Conservation (phyloP, 2,329 filamentous ascomycete genomes). For the Coniella vitis region DNA sequence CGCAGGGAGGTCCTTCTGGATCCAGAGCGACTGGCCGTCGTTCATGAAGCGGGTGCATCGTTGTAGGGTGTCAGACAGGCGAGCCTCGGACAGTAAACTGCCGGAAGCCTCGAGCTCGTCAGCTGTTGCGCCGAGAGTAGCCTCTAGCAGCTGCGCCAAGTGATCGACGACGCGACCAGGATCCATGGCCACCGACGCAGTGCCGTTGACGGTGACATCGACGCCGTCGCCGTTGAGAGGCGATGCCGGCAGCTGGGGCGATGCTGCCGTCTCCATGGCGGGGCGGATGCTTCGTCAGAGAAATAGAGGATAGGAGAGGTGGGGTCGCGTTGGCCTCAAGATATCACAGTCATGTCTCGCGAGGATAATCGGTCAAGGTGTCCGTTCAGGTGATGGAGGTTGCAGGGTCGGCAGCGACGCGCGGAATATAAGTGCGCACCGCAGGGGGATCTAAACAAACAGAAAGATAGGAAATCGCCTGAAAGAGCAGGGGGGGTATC, state of each 20-base stretch:
- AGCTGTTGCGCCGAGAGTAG: constrained; percentile 67
- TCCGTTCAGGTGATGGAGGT: background rate
- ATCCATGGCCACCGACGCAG: constrained; percentile 52
- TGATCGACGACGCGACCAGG: constrained; percentile 66
- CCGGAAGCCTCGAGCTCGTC: constrained; percentile 74
- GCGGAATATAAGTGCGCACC: background rate
- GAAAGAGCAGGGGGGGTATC: constrained; percentile 7
- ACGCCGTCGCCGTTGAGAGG: constrained; percentile 39
- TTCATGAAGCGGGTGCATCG: constrained; percentile 84
- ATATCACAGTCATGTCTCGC: constrained; percentile 14
- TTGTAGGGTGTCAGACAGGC: constrained; percentile 72
- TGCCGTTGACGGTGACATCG: constrained; percentile 25
- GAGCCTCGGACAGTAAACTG: constrained; percentile 71
- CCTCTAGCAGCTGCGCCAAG: constrained; percentile 61
- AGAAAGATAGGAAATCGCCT: constrained; percentile 5
- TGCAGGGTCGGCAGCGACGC: constrained; percentile 1
- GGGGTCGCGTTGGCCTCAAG: constrained; percentile 1
- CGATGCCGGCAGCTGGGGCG: constrained; percentile 36
- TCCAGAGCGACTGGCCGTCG: constrained; percentile 84
- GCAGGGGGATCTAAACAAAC: constrained; percentile 12
- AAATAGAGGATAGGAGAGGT: background rate
- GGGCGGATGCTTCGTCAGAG: constrained; percentile 15
- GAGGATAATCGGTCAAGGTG: constrained; percentile 10
- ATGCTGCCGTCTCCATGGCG: constrained; percentile 47
- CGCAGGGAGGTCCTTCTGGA: constrained; percentile 71